Conservation (phyloP, 768 basidiomycete genomes). For the Lactarius pseudohatsudake region DNA sequence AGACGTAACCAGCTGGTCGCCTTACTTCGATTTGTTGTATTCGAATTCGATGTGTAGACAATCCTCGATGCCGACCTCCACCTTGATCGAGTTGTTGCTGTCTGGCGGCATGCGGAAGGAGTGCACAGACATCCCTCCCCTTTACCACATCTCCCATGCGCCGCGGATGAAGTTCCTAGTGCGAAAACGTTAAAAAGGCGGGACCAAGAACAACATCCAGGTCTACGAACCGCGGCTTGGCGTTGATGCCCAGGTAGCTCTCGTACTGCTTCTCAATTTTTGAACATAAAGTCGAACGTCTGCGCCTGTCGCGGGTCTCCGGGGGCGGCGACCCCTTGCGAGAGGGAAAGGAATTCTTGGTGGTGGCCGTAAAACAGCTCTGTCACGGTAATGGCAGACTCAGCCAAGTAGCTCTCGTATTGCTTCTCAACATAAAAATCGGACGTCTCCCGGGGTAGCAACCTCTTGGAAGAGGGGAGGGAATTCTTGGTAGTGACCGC, state of each 20-base stretch:
- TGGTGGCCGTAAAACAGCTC: constrained; percentile 94
- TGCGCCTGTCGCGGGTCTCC: constrained; percentile 97
- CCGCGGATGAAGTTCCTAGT: constrained; percentile 87
- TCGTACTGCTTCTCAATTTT: constrained; percentile 99
- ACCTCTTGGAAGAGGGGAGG: no score
- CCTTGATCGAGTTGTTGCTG: constrained; percentile 97
- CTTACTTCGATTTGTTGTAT: constrained; percentile 97
- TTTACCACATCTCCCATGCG: constrained; percentile 92
- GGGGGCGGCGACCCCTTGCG: constrained; percentile 91
- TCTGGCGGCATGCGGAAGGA: constrained; percentile 99
- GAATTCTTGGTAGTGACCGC: no score
- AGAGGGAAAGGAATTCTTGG: constrained; percentile 94
- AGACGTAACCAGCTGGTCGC: constrained; percentile 34
- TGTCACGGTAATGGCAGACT: constrained; percentile 42
- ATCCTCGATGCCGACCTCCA: constrained; percentile 99
- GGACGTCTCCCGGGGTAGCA: no score
- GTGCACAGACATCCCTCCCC: constrained; percentile 94
- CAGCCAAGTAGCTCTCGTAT: background rate
- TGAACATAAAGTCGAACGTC: constrained; percentile 95
- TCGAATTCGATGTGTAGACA: constrained; percentile 99
- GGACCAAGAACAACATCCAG: background rate
- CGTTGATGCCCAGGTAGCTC: constrained; percentile 97
- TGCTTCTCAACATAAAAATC: no score
- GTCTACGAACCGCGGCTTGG: constrained; percentile 80
- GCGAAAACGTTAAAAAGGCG: constrained; percentile 7